Percentiles rank a stretch among this genome's conserved stretches.
Evolutionary conservation across 2,329 filamentous ascomycete genomes (phyloP).

Genomic region (Colletotrichum tropicicola): DNA sequence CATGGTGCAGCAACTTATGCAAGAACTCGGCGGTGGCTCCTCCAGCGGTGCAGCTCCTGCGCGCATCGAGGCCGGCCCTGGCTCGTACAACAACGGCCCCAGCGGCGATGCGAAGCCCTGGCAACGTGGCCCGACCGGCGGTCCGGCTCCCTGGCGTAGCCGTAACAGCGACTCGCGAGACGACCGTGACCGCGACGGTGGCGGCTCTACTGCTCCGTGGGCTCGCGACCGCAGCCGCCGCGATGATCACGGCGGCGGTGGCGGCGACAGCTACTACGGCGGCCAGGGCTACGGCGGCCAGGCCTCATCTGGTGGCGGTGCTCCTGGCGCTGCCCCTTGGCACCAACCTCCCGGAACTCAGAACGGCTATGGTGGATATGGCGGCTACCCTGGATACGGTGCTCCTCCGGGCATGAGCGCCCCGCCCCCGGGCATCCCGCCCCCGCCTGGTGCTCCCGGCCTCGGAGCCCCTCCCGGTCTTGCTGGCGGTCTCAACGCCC

Average conservation of each 20-base stretch:
- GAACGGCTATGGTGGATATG: constrained; percentile 65
- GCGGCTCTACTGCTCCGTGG: constrained; percentile 66
- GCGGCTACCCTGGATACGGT: constrained; percentile 57
- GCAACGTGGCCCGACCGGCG: constrained; percentile 86
- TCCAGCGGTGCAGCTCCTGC: constrained; percentile 70
- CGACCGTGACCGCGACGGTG: constrained; percentile 44
- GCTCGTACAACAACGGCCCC: constrained; percentile 63
- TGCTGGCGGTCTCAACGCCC: constrained; percentile 66
- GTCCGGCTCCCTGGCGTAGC: constrained; percentile 81
- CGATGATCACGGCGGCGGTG: constrained; percentile 49
- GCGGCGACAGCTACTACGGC: constrained; percentile 55
- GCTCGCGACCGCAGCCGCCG: constrained; percentile 64
- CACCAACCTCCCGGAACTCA: constrained; percentile 63
- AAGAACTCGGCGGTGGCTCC: constrained; percentile 87
- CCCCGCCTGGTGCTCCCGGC: constrained; percentile 42
- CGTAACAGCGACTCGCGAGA: constrained; percentile 62
- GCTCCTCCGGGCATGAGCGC: constrained; percentile 62
- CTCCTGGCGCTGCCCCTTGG: constrained; percentile 60
- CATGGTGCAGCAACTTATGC: constrained; percentile 83
- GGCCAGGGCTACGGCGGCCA: constrained; percentile 34
- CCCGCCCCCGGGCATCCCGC: constrained; percentile 45
- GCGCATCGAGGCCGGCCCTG: constrained; percentile 87
- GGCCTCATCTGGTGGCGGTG: constrained; percentile 29
- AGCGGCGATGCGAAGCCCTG: constrained; percentile 79
- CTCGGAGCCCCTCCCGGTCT: constrained; percentile 64